These are phyloP conservation scores for Metarhizium anisopliae DNA, from an alignment of 2,329 filamentous ascomycete species.

Conservation along the genomic window DNA sequence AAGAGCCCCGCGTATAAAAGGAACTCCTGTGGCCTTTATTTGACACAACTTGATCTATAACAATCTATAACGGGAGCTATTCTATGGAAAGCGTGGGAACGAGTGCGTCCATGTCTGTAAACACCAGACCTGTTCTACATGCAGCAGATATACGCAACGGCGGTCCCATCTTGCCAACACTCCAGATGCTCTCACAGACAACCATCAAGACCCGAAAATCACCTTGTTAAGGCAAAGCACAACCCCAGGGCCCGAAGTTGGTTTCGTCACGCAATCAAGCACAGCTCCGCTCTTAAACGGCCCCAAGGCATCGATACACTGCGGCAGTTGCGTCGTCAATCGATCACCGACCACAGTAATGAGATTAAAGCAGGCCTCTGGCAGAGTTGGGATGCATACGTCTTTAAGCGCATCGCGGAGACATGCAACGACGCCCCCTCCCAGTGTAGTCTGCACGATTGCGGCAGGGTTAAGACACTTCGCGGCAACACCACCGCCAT, in stretches of 20 bases:
- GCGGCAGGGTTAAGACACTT: background rate
- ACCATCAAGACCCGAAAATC: background rate
- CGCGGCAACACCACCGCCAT: background rate
- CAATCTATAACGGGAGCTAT: too few species aligned
- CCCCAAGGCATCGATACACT: constrained; percentile 6
- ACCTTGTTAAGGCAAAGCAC: background rate
- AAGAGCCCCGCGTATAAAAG: too few species aligned
- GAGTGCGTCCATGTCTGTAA: too few species aligned
- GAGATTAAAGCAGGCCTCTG: constrained; percentile 5
- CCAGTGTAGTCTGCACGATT: background rate
- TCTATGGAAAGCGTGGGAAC: too few species aligned
- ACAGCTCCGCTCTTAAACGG: background rate
- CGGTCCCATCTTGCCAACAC: too few species aligned
- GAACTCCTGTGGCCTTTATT: too few species aligned
- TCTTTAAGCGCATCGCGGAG: background rate
- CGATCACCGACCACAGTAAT: background rate
- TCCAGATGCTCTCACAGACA: too few species aligned
- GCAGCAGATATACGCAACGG: too few species aligned
- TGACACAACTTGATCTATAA: too few species aligned
- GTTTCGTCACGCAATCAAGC: background rate
- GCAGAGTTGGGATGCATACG: constrained; percentile 7
- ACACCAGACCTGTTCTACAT: too few species aligned
- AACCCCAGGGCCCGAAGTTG: background rate
- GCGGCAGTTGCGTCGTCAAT: background rate
- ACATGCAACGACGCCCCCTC: constrained; percentile 4